Evolutionary conservation across 2,329 filamentous ascomycete genomes (phyloP).

Genomic region (Sporothrix pallida): DNA sequence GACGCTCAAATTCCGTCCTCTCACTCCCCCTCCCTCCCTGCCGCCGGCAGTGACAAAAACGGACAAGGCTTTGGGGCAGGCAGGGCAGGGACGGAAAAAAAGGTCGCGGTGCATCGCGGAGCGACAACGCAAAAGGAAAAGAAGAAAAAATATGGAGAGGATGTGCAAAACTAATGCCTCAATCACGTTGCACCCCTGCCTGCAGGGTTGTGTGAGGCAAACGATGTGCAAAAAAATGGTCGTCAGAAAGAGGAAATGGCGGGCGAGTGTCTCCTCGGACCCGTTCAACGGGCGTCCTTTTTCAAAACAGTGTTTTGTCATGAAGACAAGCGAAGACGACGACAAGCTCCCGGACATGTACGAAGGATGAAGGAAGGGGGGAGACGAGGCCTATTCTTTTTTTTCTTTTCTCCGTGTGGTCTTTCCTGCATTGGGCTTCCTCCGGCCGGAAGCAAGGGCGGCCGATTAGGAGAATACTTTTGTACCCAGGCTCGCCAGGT

Average conservation of each 20-base stretch:
- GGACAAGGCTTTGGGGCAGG: neutral
- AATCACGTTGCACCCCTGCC: constrained; percentile 28
- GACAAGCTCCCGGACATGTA: too few relatives aligned
- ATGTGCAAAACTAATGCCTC: constrained; percentile 1
- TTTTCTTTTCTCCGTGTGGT: neutral
- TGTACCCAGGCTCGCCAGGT: neutral
- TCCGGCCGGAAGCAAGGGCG: neutral
- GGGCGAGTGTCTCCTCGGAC: neutral
- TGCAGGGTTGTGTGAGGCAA: constrained; percentile 11
- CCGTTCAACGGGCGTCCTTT: neutral
- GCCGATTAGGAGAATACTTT: neutral
- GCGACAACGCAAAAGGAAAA: neutral
- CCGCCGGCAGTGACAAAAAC: neutral
- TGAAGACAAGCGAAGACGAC: neutral
- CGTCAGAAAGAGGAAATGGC: neutral
- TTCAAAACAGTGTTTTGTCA: neutral
- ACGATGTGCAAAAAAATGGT: neutral
- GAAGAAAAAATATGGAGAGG: constrained; percentile 5
- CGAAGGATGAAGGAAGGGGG: too few relatives aligned
- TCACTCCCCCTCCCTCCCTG: neutral
- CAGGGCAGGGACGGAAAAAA: neutral
- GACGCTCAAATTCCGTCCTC: neutral
- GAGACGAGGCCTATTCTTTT: neutral
- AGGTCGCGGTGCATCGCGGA: too few relatives aligned
- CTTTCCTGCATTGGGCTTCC: constrained; percentile 16